Conservation (phyloP, 192 early-diverging fungal genomes). For the Backusella sp. region DNA sequence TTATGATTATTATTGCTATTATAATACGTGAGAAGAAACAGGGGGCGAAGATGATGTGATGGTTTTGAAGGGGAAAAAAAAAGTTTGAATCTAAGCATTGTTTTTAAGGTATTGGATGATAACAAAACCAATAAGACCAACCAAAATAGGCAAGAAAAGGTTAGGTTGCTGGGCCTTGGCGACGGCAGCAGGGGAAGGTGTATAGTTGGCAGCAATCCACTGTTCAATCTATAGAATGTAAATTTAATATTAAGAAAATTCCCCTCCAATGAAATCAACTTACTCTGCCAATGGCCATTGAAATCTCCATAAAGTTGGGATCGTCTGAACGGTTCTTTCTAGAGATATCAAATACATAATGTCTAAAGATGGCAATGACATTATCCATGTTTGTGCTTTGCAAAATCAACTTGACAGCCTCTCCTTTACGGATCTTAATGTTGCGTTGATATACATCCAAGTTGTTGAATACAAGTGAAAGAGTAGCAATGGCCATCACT, state of each 20-base stretch:
- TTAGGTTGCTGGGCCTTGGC: conserved; percentile 3
- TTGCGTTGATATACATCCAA: conserved; percentile 70
- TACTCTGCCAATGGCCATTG: conserved; percentile 41
- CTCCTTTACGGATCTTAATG: conserved; percentile 93
- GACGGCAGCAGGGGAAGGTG: conserved; percentile 5
- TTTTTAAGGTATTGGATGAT: neutral
- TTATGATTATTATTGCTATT: neutral
- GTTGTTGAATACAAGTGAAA: conserved; percentile 88
- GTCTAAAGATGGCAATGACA: conserved; percentile 64
- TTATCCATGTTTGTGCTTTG: conserved; percentile 51
- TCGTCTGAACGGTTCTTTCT: conserved; percentile 58
- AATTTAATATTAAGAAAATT: neutral
- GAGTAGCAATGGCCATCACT: conserved; percentile 96
- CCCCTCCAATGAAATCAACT: neutral
- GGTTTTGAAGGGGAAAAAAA: neutral
- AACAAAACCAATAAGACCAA: conserved; percentile 10
- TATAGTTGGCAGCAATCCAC: conserved; percentile 31
- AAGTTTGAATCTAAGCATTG: conserved; percentile 3
- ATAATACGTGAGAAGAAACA: neutral
- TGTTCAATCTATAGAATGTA: conserved; percentile 23
- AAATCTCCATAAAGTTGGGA: conserved; percentile 65
- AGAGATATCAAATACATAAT: conserved; percentile 62
- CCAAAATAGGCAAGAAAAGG: neutral
- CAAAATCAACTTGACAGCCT: conserved; percentile 71
- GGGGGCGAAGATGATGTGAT: neutral